Evolutionary conservation across 805 yeast species (phyloP).

Genomic region (Starmerella floris): DNA sequence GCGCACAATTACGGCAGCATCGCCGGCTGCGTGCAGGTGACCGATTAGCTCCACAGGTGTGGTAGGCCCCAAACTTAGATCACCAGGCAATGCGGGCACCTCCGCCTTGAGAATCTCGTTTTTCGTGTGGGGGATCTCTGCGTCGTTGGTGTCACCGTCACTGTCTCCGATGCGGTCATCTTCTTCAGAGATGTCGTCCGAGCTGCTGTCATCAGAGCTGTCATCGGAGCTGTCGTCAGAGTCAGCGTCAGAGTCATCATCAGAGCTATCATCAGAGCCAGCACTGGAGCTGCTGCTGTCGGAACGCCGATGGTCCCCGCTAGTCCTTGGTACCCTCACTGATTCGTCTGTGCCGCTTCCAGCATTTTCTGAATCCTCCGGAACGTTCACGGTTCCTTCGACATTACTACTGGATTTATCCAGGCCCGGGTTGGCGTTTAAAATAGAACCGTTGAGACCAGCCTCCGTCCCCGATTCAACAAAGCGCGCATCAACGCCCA

Average conservation of each 20-base stretch:
- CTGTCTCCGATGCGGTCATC: slow-evolving; percentile 18
- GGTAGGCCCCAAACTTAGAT: slow-evolving; percentile 41
- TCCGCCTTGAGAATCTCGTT: slow-evolving; percentile 62
- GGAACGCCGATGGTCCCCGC: background rate
- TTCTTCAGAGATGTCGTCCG: slow-evolving; percentile 21
- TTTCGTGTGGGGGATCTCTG: slow-evolving; percentile 54
- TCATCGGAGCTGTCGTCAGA: background rate
- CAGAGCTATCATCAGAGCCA: background rate
- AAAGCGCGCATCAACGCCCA: too few species aligned
- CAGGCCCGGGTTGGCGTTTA: background rate
- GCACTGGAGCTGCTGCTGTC: background rate
- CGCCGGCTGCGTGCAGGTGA: slow-evolving; percentile 51
- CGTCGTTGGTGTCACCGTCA: slow-evolving; percentile 18
- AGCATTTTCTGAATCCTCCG: background rate
- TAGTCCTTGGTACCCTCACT: background rate
- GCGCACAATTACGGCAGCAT: slow-evolving; percentile 54
- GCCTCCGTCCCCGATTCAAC: too few species aligned
- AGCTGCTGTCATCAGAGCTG: slow-evolving; percentile 16
- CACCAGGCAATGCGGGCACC: slow-evolving; percentile 56
- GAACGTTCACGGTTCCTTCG: background rate
- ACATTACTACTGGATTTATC: background rate
- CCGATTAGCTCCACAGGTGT: slow-evolving; percentile 68
- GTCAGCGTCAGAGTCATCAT: background rate
- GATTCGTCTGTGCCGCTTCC: background rate
- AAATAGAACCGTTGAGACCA: background rate